Conservation (phyloP, 2,329 filamentous ascomycete species). For the Alternaria panax region DNA sequence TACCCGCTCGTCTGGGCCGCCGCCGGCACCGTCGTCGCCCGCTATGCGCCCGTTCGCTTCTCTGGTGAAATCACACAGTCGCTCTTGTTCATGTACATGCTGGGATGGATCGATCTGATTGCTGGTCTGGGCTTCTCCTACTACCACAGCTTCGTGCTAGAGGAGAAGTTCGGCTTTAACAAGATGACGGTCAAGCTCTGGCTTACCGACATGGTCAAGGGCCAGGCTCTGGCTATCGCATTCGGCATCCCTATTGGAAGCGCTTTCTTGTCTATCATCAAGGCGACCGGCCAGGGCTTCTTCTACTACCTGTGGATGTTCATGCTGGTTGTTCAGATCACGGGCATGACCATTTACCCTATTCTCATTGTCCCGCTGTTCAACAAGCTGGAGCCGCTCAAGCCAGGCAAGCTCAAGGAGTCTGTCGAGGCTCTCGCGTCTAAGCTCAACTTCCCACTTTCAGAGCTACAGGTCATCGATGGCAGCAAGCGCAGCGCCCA, state of each 20-base stretch:
- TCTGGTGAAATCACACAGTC: conserved; percentile 93
- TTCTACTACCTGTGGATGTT: conserved; percentile 99
- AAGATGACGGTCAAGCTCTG: conserved; percentile 93
- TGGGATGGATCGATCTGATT: conserved; percentile 81
- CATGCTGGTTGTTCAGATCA: conserved; percentile 85
- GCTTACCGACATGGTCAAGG: conserved; percentile 89
- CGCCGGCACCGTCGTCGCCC: conserved; percentile 76
- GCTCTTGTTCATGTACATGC: conserved; percentile 88
- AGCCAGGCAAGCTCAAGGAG: conserved; percentile 86
- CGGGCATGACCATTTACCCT: conserved; percentile 95
- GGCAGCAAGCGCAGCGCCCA: conserved; percentile 87
- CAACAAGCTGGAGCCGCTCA: conserved; percentile 95
- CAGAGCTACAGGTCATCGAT: conserved; percentile 93
- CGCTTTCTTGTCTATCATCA: conserved; percentile 91
- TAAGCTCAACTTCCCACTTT: conserved; percentile 87
- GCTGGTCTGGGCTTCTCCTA: conserved; percentile 82
- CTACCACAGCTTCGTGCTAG: conserved; percentile 94
- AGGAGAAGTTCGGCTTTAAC: conserved; percentile 98
- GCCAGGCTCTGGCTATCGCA: conserved; percentile 78
- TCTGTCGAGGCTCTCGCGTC: conserved; percentile 84
- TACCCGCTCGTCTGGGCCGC: conserved; percentile 89
- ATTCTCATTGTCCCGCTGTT: conserved; percentile 93
- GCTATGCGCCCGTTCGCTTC: conserved; percentile 78
- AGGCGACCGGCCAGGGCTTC: conserved; percentile 91
- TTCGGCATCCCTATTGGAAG: conserved; percentile 88